Evolutionary conservation across 441 rosid species (phyloP).

Genomic region (Corymbia citriodora): DNA sequence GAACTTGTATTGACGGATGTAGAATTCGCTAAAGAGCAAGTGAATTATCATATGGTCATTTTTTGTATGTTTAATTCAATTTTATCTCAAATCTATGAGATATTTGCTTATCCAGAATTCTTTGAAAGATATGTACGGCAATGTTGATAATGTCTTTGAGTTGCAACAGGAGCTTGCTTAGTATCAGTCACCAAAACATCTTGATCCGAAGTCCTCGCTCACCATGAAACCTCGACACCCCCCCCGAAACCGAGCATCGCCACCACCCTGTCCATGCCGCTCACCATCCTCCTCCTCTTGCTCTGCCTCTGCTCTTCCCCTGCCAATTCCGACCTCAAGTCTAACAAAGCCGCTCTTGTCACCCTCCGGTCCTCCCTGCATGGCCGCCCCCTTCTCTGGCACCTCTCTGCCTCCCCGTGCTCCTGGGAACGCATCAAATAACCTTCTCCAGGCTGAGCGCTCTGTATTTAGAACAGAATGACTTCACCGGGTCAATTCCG

Average conservation of each 20-base stretch:
- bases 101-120: no score
- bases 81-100: no score
- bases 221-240: background rate
- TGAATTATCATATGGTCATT: no score
- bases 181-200: no score
- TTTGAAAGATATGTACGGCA: no score
- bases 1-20: no score
- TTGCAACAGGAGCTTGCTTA: background rate
- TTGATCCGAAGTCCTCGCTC: background rate
- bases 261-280: background rate
- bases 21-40: no score
- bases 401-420: conserved; percentile 50
- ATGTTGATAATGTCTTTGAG: background rate
- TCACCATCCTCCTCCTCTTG: background rate
- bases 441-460: conserved; percentile 70
- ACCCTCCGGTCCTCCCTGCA: conserved; percentile 64
- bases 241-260: background rate
- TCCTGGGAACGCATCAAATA: conserved; percentile 72
- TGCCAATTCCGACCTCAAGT: conserved; percentile 52
- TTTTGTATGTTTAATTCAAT: no score
- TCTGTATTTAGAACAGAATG: conserved; percentile 56
- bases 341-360: conserved; percentile 73
- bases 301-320: conserved; percentile 3
- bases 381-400: conserved; percentile 84
- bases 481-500: conserved; percentile 59